A percentile compares a stretch with the other conserved stretches of the same genome.
phyloP scores from a whole-genome alignment of 352 stramenopile species.

The Phytopythium litorale region DNA sequence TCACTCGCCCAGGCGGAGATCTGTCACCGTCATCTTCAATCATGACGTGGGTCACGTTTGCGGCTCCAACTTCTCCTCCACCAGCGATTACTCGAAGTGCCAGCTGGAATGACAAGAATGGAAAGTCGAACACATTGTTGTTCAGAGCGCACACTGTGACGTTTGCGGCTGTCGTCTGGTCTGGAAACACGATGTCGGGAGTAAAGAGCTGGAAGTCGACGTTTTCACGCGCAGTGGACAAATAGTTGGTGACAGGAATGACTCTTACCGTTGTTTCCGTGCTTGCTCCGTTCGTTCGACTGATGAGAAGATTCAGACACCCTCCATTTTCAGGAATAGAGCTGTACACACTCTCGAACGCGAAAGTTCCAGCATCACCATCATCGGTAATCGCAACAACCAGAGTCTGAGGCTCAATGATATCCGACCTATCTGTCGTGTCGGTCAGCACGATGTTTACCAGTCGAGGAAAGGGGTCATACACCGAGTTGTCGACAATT shows the following conservation, averaged over 20 bases:
- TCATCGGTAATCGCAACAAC: slow-evolving; percentile 46
- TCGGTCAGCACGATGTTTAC: slow-evolving; percentile 35
- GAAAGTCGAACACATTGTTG: slow-evolving; percentile 45
- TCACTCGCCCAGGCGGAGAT: slow-evolving; percentile 33
- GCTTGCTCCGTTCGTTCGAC: slow-evolving; percentile 29
- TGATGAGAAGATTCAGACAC: slow-evolving; percentile 23
- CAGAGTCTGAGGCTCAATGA: slow-evolving; percentile 11
- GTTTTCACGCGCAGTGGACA: slow-evolving; percentile 16
- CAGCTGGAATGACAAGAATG: slow-evolving; percentile 42
- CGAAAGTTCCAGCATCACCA: slow-evolving; percentile 47
- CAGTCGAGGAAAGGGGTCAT: slow-evolving; percentile 17
- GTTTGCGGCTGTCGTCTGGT: slow-evolving; percentile 19
- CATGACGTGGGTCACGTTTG: slow-evolving; percentile 22
- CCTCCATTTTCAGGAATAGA: slow-evolving; percentile 23
- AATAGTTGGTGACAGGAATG: slow-evolving; percentile 1
- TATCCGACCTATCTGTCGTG: slow-evolving; percentile 30
- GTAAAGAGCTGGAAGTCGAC: slow-evolving; percentile 28
- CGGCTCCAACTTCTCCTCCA: slow-evolving; percentile 22
- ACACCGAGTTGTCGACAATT: slow-evolving; percentile 41
- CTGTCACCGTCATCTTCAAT: slow-evolving; percentile 49
- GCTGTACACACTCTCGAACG: slow-evolving; percentile 22
- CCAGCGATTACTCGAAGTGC: slow-evolving; percentile 21
- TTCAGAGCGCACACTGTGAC: slow-evolving; percentile 34
- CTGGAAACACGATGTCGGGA: slow-evolving; percentile 28
- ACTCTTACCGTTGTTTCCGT: slow-evolving; percentile 25